These are phyloP conservation scores for Dentipellis fragilis DNA, from an alignment of 768 basidiomycete species.

Conservation along the genomic window DNA sequence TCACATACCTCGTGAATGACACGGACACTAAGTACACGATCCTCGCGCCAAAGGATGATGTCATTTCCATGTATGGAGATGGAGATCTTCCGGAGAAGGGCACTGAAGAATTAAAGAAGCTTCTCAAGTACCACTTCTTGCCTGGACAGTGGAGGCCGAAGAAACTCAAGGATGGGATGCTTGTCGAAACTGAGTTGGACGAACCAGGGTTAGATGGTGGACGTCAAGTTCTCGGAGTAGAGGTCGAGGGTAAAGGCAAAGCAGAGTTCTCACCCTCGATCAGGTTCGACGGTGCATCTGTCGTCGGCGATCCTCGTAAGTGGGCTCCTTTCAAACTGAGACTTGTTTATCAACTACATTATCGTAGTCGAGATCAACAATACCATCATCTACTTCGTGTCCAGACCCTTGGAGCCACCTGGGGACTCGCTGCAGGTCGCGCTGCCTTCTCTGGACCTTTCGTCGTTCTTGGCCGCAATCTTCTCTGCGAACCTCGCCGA, in stretches of 20 bases:
- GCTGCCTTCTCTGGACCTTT: conserved; percentile 74
- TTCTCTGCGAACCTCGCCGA: conserved; percentile 82
- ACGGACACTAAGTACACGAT: conserved; percentile 71
- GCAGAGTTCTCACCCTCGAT: conserved; percentile 47
- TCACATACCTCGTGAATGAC: conserved; percentile 61
- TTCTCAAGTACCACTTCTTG: conserved; percentile 86
- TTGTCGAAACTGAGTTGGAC: conserved; percentile 71
- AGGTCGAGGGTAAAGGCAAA: conserved; percentile 46
- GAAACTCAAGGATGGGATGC: conserved; percentile 62
- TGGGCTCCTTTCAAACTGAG: conserved; percentile 1
- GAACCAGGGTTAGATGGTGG: conserved; percentile 61
- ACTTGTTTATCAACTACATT: background rate
- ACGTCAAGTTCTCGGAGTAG: conserved; percentile 62
- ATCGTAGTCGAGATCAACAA: conserved; percentile 60
- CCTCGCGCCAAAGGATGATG: conserved; percentile 84
- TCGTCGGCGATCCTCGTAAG: conserved; percentile 71
- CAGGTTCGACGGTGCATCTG: conserved; percentile 74
- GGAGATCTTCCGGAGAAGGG: conserved; percentile 53
- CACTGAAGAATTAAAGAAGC: conserved; percentile 55
- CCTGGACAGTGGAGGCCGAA: conserved; percentile 66
- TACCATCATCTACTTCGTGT: conserved; percentile 82
- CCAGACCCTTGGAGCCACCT: conserved; percentile 76
- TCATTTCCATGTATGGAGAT: conserved; percentile 48
- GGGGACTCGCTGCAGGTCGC: conserved; percentile 72
- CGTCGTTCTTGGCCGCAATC: conserved; percentile 82